Conservation (phyloP, 495 filamentous ascomycete species). For the Lasiosphaeris hirsuta region DNA sequence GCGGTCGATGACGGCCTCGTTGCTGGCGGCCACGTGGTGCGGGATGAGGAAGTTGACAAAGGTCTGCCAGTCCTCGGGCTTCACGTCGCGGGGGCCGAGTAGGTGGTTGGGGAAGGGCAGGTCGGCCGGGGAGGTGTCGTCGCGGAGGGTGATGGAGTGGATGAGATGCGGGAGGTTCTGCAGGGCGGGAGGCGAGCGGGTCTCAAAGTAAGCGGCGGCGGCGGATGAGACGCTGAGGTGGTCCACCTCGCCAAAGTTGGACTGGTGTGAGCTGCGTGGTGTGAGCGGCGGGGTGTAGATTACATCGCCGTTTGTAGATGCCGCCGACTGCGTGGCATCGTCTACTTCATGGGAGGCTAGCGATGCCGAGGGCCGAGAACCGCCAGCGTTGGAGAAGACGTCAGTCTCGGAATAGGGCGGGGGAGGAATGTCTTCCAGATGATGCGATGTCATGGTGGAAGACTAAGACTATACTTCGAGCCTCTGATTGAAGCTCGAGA, state of each 20-base stretch:
- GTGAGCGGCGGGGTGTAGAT: conserved; percentile 50
- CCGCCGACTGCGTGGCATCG: conserved; percentile 22
- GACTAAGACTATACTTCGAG: no score
- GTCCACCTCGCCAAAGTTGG: conserved; percentile 28
- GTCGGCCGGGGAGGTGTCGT: conserved; percentile 22
- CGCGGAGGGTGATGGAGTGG: conserved; percentile 21
- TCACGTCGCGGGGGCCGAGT: conserved; percentile 34
- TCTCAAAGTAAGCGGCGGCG: conserved; percentile 38
- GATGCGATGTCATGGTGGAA: conserved; percentile 20
- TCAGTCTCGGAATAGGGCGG: conserved; percentile 52
- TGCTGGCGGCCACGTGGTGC: conserved; percentile 27
- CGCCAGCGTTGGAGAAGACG: conserved; percentile 36
- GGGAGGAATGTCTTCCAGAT: conserved; percentile 38
- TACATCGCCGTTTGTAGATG: conserved; percentile 35
- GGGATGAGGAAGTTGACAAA: conserved; percentile 46
- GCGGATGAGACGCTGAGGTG: conserved; percentile 26
- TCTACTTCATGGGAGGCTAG: conserved; percentile 23
- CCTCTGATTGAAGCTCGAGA: neutral
- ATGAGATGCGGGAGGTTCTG: conserved; percentile 13
- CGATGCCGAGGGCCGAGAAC: conserved; percentile 10
- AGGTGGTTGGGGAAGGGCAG: conserved; percentile 32
- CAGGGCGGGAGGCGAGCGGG: conserved; percentile 25
- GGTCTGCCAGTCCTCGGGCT: conserved; percentile 47
- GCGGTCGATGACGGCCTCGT: conserved; percentile 34
- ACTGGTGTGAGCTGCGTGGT: conserved; percentile 27